A percentile compares a stretch with the other conserved stretches of the same genome.
Evolutionary conservation across 345 rosid species (phyloP).

Genomic region (Trapa incisa): DNA sequence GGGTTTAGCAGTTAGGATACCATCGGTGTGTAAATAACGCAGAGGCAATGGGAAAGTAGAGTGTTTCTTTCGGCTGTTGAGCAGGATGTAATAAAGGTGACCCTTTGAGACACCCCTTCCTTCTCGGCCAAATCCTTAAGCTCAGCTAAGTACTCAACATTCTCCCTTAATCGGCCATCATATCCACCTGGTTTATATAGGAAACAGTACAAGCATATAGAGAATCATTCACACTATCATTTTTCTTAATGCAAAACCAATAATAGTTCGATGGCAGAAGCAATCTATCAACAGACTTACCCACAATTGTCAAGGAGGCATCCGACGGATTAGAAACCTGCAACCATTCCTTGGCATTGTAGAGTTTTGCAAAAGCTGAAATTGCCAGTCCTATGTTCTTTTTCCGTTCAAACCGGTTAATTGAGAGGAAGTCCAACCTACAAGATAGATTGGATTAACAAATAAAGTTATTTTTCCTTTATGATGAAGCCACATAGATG

Average conservation of each 20-base stretch:
- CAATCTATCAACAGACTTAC: slow-evolving; percentile 23
- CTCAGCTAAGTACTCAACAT: slow-evolving; percentile 72
- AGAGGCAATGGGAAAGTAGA: slow-evolving; percentile 63
- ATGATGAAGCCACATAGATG: neutral
- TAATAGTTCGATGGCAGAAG: neutral
- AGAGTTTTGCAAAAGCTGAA: slow-evolving; percentile 69
- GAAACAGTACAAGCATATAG: neutral
- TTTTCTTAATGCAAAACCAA: neutral
- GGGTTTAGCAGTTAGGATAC: slow-evolving; percentile 17
- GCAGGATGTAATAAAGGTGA: slow-evolving; percentile 67
- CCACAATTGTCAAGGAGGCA: slow-evolving; percentile 61
- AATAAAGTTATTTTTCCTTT: neutral
- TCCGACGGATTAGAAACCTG: slow-evolving; percentile 17
- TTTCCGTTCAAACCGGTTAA: slow-evolving; percentile 86
- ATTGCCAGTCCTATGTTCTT: slow-evolving; percentile 82
- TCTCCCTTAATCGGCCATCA: slow-evolving; percentile 65
- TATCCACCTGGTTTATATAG: slow-evolving; percentile 49
- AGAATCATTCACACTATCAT: neutral
- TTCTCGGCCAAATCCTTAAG: slow-evolving; percentile 50
- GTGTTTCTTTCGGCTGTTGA: slow-evolving; percentile 75
- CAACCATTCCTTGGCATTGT: slow-evolving; percentile 25
- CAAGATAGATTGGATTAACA: neutral
- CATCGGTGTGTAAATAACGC: slow-evolving; percentile 79
- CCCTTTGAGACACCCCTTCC: slow-evolving; percentile 43
- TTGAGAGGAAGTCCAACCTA: slow-evolving; percentile 74